Percentiles rank a stretch among this genome's conserved stretches.
Evolutionary conservation across 2,329 filamentous ascomycete species (phyloP).

Genomic region (Emergomyces orientalis): DNA sequence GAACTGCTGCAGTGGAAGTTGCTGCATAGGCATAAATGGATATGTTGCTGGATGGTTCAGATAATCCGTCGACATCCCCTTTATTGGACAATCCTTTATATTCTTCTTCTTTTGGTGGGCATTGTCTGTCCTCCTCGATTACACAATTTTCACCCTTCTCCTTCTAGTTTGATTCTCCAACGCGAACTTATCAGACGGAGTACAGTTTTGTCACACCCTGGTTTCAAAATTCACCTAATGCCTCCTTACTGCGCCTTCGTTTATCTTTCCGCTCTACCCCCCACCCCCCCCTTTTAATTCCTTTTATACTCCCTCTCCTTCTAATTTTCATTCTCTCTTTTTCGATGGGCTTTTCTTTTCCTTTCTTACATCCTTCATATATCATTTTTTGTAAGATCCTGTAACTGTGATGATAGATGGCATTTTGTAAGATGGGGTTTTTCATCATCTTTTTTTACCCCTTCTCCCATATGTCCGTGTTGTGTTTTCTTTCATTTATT

Average conservation of each 20-base stretch:
- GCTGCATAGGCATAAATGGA: background rate
- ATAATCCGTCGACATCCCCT: background rate
- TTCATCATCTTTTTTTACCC: background rate
- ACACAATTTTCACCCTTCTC: background rate
- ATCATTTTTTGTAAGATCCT: slow-evolving; percentile 1
- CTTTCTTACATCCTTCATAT: background rate
- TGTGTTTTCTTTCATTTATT: background rate
- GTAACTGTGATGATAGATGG: slow-evolving; percentile 3
- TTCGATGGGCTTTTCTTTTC: background rate
- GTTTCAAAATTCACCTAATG: background rate
- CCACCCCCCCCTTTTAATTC: background rate
- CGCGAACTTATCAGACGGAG: background rate
- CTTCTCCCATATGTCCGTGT: background rate
- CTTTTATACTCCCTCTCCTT: background rate
- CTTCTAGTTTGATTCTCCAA: background rate
- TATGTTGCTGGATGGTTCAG: background rate
- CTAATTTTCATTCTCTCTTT: background rate
- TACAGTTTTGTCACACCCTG: background rate
- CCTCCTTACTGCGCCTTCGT: background rate
- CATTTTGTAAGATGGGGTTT: slow-evolving; percentile 5
- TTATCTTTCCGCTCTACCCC: background rate
- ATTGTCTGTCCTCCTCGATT: background rate
- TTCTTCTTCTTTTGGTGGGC: too few species aligned
- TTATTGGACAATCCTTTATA: background rate
- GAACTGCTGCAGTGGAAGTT: background rate